phyloP scores from a whole-genome alignment of 352 stramenopile genomes.

The Phytopythium vexans region DNA sequence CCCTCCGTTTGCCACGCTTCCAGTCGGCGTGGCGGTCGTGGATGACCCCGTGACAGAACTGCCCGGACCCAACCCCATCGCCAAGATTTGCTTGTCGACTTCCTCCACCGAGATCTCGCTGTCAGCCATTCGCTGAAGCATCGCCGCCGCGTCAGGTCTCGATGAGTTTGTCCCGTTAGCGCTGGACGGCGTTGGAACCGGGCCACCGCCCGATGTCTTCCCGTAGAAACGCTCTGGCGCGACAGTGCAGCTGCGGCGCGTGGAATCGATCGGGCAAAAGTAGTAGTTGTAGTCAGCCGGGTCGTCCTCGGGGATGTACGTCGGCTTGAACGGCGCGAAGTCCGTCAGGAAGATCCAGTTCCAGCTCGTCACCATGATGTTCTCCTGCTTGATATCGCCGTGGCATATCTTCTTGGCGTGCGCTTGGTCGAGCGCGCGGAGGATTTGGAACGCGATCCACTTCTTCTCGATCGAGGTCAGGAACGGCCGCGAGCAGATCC shows the following conservation, averaged over 20 bases:
- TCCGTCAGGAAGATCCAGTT: slow-evolving; percentile 98
- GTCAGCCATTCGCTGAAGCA: slow-evolving; percentile 71
- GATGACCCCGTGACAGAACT: slow-evolving; percentile 17
- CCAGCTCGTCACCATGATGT: slow-evolving; percentile 98
- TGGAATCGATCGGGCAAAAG: slow-evolving; percentile 84
- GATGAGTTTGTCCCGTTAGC: slow-evolving; percentile 10
- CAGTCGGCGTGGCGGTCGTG: slow-evolving; percentile 19
- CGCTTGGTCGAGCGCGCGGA: slow-evolving; percentile 92
- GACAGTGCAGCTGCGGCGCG: slow-evolving; percentile 92
- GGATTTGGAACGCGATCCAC: slow-evolving; percentile 97
- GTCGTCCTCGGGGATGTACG: slow-evolving; percentile 94
- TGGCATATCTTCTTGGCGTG: slow-evolving; percentile 94
- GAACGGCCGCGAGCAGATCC: slow-evolving; percentile 95
- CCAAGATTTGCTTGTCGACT: slow-evolving; percentile 68
- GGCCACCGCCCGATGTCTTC: slow-evolving; percentile 17
- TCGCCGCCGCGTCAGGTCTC: slow-evolving; percentile 54
- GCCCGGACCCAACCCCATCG: slow-evolving; percentile 40
- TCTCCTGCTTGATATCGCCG: slow-evolving; percentile 98
- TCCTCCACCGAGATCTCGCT: slow-evolving; percentile 69
- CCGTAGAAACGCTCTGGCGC: slow-evolving; percentile 89
- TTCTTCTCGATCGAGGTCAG: slow-evolving; percentile 95
- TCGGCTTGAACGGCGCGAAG: slow-evolving; percentile 95
- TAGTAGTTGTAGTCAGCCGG: slow-evolving; percentile 96
- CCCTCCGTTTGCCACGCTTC: slow-evolving; percentile 9
- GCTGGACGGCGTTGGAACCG: slow-evolving; percentile 11